These are phyloP conservation scores for Scheffersomyces stambukii DNA, from an alignment of 1,139 yeast species.

Conservation along the genomic window DNA sequence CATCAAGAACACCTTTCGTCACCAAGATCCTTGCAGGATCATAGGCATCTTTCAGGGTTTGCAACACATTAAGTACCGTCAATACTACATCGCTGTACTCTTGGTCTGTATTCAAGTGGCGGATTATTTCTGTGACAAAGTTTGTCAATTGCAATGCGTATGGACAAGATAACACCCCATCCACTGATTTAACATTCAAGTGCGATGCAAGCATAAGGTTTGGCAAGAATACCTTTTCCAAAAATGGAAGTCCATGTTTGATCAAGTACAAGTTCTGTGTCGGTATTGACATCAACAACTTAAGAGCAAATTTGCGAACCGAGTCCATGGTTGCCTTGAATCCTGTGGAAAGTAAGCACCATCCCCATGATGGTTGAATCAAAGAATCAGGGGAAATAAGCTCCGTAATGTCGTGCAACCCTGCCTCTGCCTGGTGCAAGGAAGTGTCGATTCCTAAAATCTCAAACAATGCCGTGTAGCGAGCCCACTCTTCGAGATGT, in stretches of 20 bases:
- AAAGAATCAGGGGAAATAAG: slow-evolving; percentile 50
- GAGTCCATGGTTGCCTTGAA: slow-evolving; percentile 76
- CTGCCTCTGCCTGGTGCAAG: slow-evolving; percentile 81
- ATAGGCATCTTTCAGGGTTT: slow-evolving; percentile 48
- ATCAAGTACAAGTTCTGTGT: slow-evolving; percentile 46
- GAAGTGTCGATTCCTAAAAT: slow-evolving; percentile 84
- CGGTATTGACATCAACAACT: slow-evolving; percentile 53
- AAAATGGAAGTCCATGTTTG: slow-evolving; percentile 40
- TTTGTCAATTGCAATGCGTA: slow-evolving; percentile 51
- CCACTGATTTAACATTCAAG: slow-evolving; percentile 36
- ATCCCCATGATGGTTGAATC: slow-evolving; percentile 69
- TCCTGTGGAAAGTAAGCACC: slow-evolving; percentile 71
- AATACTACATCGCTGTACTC: slow-evolving; percentile 17
- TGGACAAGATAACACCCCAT: slow-evolving; percentile 39
- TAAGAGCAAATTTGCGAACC: slow-evolving; percentile 62
- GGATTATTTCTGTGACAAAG: slow-evolving; percentile 46
- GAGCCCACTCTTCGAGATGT: slow-evolving; percentile 59
- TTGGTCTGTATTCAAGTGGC: slow-evolving; percentile 26
- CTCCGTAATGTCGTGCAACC: slow-evolving; percentile 56
- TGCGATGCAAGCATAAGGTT: slow-evolving; percentile 63
- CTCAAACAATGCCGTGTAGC: slow-evolving; percentile 71
- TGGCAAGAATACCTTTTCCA: slow-evolving; percentile 55
- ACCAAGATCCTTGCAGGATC: slow-evolving; percentile 72
- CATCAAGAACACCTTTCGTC: slow-evolving; percentile 52
- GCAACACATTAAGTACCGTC: slow-evolving; percentile 44